phyloP scores from a whole-genome alignment of 106 monocot genomes.

The Dendrobium catenatum region DNA sequence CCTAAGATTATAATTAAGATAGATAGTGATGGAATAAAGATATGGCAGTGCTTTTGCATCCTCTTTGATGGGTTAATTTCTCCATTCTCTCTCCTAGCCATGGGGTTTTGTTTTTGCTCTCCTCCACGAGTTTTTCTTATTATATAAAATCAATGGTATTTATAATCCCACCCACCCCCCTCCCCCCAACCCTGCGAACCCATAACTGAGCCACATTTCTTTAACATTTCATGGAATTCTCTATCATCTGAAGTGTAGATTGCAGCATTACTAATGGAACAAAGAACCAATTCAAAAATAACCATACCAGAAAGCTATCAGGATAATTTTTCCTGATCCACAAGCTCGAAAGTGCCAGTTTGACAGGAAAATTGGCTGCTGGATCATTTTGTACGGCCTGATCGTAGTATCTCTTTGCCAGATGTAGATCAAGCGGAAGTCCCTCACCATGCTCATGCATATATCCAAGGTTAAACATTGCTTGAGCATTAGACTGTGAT shows the following conservation, averaged over 20 bases:
- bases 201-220: not conserved
- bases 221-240: not conserved
- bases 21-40: too few relatives aligned
- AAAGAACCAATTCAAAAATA: conserved; percentile 13
- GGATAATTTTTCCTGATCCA: conserved; percentile 83
- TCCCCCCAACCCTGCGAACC: too few relatives aligned
- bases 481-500: conserved; percentile 87
- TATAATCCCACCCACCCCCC: too few relatives aligned
- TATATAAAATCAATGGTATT: too few relatives aligned
- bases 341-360: conserved; percentile 72
- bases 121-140: too few relatives aligned
- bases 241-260: not conserved
- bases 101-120: too few relatives aligned
- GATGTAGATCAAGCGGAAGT: conserved; percentile 86
- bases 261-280: not conserved
- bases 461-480: conserved; percentile 97
- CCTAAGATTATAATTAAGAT: too few relatives aligned
- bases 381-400: conserved; percentile 73
- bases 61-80: too few relatives aligned
- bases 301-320: conserved; percentile 61
- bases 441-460: conserved; percentile 98
- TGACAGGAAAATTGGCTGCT: conserved; percentile 76
- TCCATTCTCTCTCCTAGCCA: too few relatives aligned
- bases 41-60: too few relatives aligned
- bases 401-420: conserved; percentile 95